Base-by-base conservation (phyloP, 192 early-diverging fungal genomes). In the Obelidium mucronatum region DNA sequence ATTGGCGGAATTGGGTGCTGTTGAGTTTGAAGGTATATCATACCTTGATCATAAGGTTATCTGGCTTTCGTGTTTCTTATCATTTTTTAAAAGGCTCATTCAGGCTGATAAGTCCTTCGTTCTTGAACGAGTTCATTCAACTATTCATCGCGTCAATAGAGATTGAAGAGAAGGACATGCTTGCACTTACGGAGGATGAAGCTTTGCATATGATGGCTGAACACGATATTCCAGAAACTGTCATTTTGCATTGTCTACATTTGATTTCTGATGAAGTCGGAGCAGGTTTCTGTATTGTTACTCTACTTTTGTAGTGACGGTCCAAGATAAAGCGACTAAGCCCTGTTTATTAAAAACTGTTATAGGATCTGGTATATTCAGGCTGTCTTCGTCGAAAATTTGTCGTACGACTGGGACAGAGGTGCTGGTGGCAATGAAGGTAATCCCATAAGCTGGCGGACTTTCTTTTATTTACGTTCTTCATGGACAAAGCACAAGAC, bases 391-490 rank as follows among this genome's bases (percentile, higher is more conserved):
- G 22, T 15, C 55, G 8, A 81, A 80, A 69, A 78, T 82, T 56
- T 67, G 68, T 17, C 39, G 79, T 6, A 73, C 77, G 30, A 78
- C 76, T 71, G 83, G 83, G 30, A 63, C 81, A 73, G 73, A 76
- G 67, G n/a, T 80, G 19, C 59, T 85, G 33, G 59, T 75, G 42
- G 58, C 56, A 8, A 44, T 75, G 28, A 61, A 79, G 56, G 81
- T 82, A 52, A 64, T 33, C 11, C 34, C 40, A 1, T 28, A 48
- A 15, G 8, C 30, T 61, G 31, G 22, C 61, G 22, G 37, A 30
- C 2, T n/a, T 61, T 24, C 40, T 34, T 53, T 42, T 22, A 15
- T 54, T 42, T 22, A 6, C 19, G 52, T n/a, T 73, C n/a, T n/a
- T 69, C 34, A n/a, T 53, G 17, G 55, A 33, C 68, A 61, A 26